phyloP scores from a whole-genome alignment of 1,284 basidiomycete genomes.

The Cryptococcus neoformans region DNA sequence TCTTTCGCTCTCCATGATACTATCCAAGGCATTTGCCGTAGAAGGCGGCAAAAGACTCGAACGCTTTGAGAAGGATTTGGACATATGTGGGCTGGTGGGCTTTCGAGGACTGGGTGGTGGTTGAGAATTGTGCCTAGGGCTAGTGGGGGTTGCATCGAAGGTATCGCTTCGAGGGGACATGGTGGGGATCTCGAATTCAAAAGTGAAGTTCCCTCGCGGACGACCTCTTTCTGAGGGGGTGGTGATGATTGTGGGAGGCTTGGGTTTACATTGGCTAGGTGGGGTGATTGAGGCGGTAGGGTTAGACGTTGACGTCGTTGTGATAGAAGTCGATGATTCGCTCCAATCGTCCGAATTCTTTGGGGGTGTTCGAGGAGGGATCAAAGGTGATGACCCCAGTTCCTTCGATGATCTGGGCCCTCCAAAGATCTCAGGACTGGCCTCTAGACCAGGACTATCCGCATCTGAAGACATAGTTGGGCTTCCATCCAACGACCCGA shows the following conservation, averaged over 20 bases:
- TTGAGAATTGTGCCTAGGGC: slow-evolving; percentile 4
- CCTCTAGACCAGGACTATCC: slow-evolving; percentile 1
- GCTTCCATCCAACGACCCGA: not conserved
- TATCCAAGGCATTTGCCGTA: slow-evolving; percentile 42
- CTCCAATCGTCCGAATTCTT: not conserved
- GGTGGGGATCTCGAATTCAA: slow-evolving; percentile 50
- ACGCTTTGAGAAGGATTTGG: slow-evolving; percentile 46
- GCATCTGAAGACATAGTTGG: not conserved
- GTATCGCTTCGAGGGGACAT: slow-evolving; percentile 48
- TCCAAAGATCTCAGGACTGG: not conserved
- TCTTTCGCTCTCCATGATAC: slow-evolving; percentile 17
- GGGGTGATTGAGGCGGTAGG: slow-evolving; percentile 2
- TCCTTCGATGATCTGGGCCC: not conserved
- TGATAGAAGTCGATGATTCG: slow-evolving; percentile 5
- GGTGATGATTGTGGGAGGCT: slow-evolving; percentile 37
- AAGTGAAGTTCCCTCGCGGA: slow-evolving; percentile 23
- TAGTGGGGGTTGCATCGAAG: slow-evolving; percentile 37
- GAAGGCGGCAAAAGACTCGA: slow-evolving; percentile 46
- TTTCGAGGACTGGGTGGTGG: slow-evolving; percentile 32
- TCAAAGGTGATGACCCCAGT: not conserved
- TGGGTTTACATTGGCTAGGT: slow-evolving; percentile 21
- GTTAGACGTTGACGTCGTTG: slow-evolving; percentile 1
- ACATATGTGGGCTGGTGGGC: slow-evolving; percentile 46
- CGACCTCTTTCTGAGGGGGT: slow-evolving; percentile 9
- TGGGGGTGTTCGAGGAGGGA: not conserved